Evolutionary conservation across 352 stramenopile species (phyloP).

Genomic region (Phytophthora quininea): DNA sequence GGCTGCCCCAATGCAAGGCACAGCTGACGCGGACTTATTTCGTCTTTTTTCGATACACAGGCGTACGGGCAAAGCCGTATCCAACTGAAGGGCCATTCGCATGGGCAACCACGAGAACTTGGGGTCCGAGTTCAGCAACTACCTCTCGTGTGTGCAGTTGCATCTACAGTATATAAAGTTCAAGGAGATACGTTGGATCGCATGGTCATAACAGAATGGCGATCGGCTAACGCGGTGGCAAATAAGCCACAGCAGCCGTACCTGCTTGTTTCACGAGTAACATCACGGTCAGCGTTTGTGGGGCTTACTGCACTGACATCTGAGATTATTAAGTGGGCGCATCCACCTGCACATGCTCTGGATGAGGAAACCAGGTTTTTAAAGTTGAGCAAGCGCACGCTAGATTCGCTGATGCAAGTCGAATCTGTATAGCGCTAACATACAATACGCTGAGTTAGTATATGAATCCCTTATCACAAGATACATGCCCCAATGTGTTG

Average conservation of each 20-base stretch:
- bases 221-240: neutral
- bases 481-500: too few species aligned
- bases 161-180: conserved; percentile 18
- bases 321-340: conserved; percentile 7
- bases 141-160: conserved; percentile 18
- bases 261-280: conserved; percentile 14
- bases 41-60: conserved; percentile 6
- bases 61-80: conserved; percentile 1
- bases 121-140: conserved; percentile 15
- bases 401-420: neutral
- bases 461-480: too few species aligned
- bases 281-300: neutral
- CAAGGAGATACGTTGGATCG: conserved; percentile 16
- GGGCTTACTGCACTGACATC: neutral
- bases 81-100: neutral
- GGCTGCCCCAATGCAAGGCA: neutral
- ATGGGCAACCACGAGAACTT: neutral
- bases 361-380: conserved; percentile 5
- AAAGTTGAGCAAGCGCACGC: neutral
- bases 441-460: too few species aligned
- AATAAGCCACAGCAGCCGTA: conserved; percentile 22
- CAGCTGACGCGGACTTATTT: conserved; percentile 7
- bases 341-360: neutral
- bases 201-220: conserved; percentile 16
- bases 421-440: too few species aligned